Evolutionary conservation across 805 yeast genomes (phyloP).

Genomic region (Metschnikowia hibisci): DNA sequence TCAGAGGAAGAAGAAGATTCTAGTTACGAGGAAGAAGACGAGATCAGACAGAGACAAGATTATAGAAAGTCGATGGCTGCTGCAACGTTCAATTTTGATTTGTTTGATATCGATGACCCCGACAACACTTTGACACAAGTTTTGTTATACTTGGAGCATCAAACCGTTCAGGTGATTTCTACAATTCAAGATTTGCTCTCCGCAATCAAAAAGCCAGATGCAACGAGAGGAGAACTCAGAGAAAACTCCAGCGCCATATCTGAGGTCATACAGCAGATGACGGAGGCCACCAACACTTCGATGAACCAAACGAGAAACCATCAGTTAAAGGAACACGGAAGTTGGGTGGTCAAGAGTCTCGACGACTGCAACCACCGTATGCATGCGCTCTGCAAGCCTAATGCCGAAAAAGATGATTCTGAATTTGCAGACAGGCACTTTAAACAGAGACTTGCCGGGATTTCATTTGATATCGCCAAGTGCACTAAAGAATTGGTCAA

Average conservation of each 20-base stretch:
- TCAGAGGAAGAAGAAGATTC: constrained; percentile 19
- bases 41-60: constrained; percentile 42
- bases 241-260: constrained; percentile 73
- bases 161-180: constrained; percentile 85
- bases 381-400: constrained; percentile 59
- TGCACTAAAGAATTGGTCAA: constrained; percentile 94
- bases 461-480: constrained; percentile 94
- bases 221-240: constrained; percentile 70
- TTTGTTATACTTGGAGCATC: constrained; percentile 83
- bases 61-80: constrained; percentile 47
- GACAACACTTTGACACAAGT: constrained; percentile 85
- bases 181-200: constrained; percentile 80
- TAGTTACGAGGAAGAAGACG: constrained; percentile 27
- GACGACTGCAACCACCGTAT: constrained; percentile 83
- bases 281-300: constrained; percentile 79
- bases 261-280: constrained; percentile 77
- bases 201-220: constrained; percentile 71
- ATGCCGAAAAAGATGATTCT: constrained; percentile 40
- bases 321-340: constrained; percentile 83
- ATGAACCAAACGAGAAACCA: constrained; percentile 87
- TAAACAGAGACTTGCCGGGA: constrained; percentile 92
- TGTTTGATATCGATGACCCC: constrained; percentile 79
- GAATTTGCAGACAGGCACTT: constrained; percentile 84
- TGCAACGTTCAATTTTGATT: constrained; percentile 63
- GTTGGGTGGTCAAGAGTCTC: constrained; percentile 83